Percentiles rank a stretch among this genome's conserved stretches.
phyloP scores from a whole-genome alignment of 2,329 filamentous ascomycete genomes.

The Colletotrichum camelliae region DNA sequence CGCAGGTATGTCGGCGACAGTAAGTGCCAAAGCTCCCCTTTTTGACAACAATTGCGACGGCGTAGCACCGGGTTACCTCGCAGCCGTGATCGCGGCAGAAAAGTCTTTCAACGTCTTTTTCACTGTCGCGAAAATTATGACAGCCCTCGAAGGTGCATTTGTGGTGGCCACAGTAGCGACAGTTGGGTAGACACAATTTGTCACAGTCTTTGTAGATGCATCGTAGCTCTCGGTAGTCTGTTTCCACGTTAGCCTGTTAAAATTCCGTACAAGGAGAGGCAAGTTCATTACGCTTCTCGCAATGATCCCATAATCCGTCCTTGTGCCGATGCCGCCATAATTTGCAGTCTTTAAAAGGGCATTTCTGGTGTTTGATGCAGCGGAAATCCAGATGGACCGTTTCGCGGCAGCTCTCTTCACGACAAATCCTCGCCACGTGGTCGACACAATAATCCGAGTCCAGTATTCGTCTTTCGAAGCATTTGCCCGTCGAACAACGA shows the following conservation, averaged over 20 bases:
- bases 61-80: background rate
- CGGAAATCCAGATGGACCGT: background rate
- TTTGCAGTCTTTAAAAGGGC: slow-evolving; percentile 14
- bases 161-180: background rate
- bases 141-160: slow-evolving; percentile 19
- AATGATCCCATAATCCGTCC: background rate
- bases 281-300: slow-evolving; percentile 3
- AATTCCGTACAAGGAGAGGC: background rate
- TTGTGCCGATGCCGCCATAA: background rate
- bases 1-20: slow-evolving; percentile 14
- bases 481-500: background rate
- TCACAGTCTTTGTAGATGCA: slow-evolving; percentile 8
- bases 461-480: background rate
- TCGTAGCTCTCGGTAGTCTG: background rate
- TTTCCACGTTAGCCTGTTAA: background rate
- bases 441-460: slow-evolving; percentile 6
- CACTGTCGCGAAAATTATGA: slow-evolving; percentile 4
- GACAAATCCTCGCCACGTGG: slow-evolving; percentile 1
- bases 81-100: slow-evolving; percentile 16
- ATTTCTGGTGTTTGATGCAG: slow-evolving; percentile 7
- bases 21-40: background rate
- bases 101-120: background rate
- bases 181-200: background rate
- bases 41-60: background rate
- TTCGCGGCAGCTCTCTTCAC: slow-evolving; percentile 6